Percentiles rank a stretch among this genome's conserved stretches.
Evolutionary conservation across 2,329 filamentous ascomycete genomes (phyloP).

Genomic region (Dothistroma septosporum): DNA sequence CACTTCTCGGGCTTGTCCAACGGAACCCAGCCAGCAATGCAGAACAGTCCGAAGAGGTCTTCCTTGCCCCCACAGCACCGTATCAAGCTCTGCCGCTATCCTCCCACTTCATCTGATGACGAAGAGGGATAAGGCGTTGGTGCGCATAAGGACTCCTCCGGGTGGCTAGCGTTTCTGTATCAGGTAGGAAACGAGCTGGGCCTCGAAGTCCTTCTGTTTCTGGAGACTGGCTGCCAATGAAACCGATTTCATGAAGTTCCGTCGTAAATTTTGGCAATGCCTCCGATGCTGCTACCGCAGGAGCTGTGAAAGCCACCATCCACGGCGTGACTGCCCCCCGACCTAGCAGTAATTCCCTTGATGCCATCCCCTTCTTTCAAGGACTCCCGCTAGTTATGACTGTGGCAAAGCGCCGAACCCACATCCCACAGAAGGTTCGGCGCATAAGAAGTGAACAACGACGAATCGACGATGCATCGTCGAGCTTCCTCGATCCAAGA

Average conservation of each 20-base stretch:
- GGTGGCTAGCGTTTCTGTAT: conserved; percentile 62
- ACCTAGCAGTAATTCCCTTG: conserved; percentile 23
- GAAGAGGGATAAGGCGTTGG: conserved; percentile 51
- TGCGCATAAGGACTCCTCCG: conserved; percentile 60
- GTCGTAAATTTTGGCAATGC: conserved; percentile 59
- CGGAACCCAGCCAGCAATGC: background rate
- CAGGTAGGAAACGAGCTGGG: conserved; percentile 55
- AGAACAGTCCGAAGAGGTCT: background rate
- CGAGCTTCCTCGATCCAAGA: conserved; percentile 30
- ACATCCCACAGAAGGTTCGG: conserved; percentile 29
- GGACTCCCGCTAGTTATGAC: conserved; percentile 36
- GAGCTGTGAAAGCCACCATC: conserved; percentile 52
- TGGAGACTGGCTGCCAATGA: conserved; percentile 51
- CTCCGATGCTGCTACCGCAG: conserved; percentile 55
- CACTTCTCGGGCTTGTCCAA: conserved; percentile 42
- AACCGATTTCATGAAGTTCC: conserved; percentile 47
- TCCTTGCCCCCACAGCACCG: conserved; percentile 50
- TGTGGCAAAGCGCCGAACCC: conserved; percentile 40
- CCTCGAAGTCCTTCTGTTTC: conserved; percentile 50
- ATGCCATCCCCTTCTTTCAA: conserved; percentile 39
- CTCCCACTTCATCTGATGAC: conserved; percentile 30
- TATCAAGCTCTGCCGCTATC: conserved; percentile 56
- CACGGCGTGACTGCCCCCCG: conserved; percentile 33
- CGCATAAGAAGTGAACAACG: conserved; percentile 16
- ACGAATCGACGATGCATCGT: conserved; percentile 15